phyloP scores from a whole-genome alignment of 148 eudicot species.

The Chenopodium suecicum region DNA sequence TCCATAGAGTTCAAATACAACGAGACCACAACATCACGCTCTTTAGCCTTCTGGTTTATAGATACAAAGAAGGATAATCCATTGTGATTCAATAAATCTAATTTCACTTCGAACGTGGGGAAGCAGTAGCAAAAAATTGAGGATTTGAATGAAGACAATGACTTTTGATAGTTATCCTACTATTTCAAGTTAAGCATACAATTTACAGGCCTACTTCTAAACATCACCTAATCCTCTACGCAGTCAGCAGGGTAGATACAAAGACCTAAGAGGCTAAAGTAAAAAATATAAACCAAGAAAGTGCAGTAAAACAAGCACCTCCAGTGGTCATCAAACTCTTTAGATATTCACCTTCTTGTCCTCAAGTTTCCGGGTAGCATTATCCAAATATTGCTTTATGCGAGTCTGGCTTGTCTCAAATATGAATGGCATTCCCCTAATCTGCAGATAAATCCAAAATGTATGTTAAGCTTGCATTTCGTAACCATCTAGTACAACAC shows the following conservation, averaged over 20 bases:
- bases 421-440: conserved; percentile 60
- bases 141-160: background rate
- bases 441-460: conserved; percentile 32
- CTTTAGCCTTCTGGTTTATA: background rate
- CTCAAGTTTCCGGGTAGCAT: conserved; percentile 27
- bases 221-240: conserved; percentile 18
- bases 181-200: conserved; percentile 7
- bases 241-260: conserved; percentile 21
- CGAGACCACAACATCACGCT: background rate
- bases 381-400: conserved; percentile 45
- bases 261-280: conserved; percentile 1
- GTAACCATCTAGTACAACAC: background rate
- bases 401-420: conserved; percentile 56
- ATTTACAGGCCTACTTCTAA: conserved; percentile 28
- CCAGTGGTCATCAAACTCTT: conserved; percentile 1
- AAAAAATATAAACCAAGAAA: conserved; percentile 19
- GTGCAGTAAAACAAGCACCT: conserved; percentile 34
- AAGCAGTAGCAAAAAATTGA: background rate
- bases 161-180: background rate
- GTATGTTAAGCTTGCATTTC: background rate
- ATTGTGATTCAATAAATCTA: background rate
- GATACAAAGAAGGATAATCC: background rate
- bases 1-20: background rate
- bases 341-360: conserved; percentile 14
- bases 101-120: background rate